phyloP scores from a whole-genome alignment of 345 rosid genomes.

The thale cress (Arabidopsis thaliana) region DNA sequence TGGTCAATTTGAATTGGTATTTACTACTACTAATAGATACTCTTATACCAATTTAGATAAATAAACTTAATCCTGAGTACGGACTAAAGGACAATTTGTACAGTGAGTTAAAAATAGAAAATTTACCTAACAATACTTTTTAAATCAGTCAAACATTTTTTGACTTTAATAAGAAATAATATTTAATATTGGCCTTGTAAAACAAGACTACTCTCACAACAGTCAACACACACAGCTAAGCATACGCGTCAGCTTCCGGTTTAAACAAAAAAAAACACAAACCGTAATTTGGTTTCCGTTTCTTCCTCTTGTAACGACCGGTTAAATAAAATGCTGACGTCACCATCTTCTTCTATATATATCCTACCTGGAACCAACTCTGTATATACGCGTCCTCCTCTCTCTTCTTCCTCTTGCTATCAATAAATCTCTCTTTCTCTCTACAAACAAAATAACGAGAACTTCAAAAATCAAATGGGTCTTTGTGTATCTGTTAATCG shows the following conservation, averaged over 20 bases:
- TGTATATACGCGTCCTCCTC: constrained; percentile 35
- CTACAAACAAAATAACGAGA: not conserved
- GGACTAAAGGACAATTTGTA: no score
- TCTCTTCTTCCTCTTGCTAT: not conserved
- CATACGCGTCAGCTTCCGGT: constrained; percentile 45
- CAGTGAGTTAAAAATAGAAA: no score
- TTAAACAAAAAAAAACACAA: not conserved
- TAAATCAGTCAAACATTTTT: not conserved
- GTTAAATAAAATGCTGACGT: constrained; percentile 30
- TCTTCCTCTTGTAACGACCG: not conserved
- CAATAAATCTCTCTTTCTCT: constrained; percentile 27
- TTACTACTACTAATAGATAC: not conserved
- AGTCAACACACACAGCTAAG: constrained; percentile 37
- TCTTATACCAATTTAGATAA: not conserved
- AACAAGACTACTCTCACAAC: constrained; percentile 8
- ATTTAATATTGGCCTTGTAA: constrained; percentile 6
- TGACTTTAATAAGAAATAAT: not conserved
- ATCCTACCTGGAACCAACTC: constrained; percentile 8
- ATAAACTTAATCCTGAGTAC: no score
- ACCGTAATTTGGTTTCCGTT: constrained; percentile 14
- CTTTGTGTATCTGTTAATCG: constrained; percentile 52
- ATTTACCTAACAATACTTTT: no score
- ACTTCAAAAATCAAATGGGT: constrained; percentile 53
- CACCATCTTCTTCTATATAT: constrained; percentile 28
- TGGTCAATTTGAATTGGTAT: not conserved